Evolutionary conservation across 2,329 filamentous ascomycete genomes (phyloP), one percentile per base, ranked within the genome.

Genomic region (Fusarium tjaetaba): DNA sequence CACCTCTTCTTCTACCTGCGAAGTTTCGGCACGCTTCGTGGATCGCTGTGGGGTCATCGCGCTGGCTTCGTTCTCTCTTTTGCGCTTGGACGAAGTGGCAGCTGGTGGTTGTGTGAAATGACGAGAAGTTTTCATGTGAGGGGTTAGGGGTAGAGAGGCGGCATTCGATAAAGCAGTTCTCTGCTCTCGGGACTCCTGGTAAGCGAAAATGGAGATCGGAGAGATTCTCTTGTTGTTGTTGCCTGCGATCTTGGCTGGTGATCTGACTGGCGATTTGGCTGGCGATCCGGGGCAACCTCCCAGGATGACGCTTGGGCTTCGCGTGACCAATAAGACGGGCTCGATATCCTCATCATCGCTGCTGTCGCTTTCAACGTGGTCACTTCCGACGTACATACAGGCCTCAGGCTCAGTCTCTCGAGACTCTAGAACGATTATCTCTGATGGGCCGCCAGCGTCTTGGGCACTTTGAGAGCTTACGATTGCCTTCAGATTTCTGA

Each of bases 311-410:
- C 20, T 41, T 7, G 20, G 20, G 34, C 24, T 41, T 41, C 20
- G 24, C 14, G 11, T n/a, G 15, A 3, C 8, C 49, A 6, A 2
- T n/a, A 15, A 18, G 20, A 41, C 1, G 1, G 24, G 2, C 4
- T 7, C 13, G 3, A 56, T 43, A 24, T 61, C 58, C 15, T 42
- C 58, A 13, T 55, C 15, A 24, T 42, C 46, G 36, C 58, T 61
- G 36, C 58, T 61, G 11, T 60, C 57, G 34, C 34, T 60, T 22
- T 32, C 57, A 22, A 4, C 3, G 2, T 32, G 6, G 5, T 41
- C 24, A 14, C 51, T 41, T 41, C 4, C 20, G 5, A 30, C 51
- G 34, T n/a, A 7, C 20, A 55, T 26, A 18, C 20, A 18, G 14
- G 14, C 24, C 2, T 30, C 10, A 7, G 14, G 11, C 20, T n/a